Evolutionary conservation across 2,329 filamentous ascomycete genomes (phyloP).

Genomic region (Boeremia lycopersici): DNA sequence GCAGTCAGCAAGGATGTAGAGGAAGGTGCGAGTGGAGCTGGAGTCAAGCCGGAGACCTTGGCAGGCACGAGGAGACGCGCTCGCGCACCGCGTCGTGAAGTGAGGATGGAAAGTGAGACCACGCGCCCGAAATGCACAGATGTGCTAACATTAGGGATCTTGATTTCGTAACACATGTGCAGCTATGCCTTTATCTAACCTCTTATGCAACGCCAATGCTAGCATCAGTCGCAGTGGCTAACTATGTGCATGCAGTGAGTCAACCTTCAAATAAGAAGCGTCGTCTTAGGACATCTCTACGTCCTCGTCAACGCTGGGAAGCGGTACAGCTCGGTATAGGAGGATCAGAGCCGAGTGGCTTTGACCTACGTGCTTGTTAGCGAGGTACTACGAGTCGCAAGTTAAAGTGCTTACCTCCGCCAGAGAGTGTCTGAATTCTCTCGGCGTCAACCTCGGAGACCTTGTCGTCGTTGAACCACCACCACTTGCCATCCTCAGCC

Average conservation of each 20-base stretch:
- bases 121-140: not conserved
- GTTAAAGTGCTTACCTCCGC: constrained; percentile 68
- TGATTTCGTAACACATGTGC: constrained; percentile 26
- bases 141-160: constrained; percentile 7
- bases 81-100: constrained; percentile 26
- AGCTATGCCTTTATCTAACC: constrained; percentile 26
- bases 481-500: constrained; percentile 93
- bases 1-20: not conserved
- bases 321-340: constrained; percentile 75
- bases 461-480: constrained; percentile 99
- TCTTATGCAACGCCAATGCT: constrained; percentile 40
- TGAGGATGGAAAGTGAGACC: constrained; percentile 15
- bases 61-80: constrained; percentile 18
- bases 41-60: constrained; percentile 2
- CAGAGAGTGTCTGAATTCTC: constrained; percentile 87
- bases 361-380: constrained; percentile 57
- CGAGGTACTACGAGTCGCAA: not conserved
- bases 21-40: not conserved
- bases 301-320: constrained; percentile 63
- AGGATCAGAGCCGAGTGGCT: constrained; percentile 82
- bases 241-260: constrained; percentile 14
- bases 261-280: not conserved
- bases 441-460: constrained; percentile 90
- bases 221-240: constrained; percentile 20
- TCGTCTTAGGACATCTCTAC: constrained; percentile 38